A percentile compares a stretch with the other conserved stretches of the same genome.
Conservation (phyloP, 73 alveolate genomes). For the Halteria grandinella region DNA sequence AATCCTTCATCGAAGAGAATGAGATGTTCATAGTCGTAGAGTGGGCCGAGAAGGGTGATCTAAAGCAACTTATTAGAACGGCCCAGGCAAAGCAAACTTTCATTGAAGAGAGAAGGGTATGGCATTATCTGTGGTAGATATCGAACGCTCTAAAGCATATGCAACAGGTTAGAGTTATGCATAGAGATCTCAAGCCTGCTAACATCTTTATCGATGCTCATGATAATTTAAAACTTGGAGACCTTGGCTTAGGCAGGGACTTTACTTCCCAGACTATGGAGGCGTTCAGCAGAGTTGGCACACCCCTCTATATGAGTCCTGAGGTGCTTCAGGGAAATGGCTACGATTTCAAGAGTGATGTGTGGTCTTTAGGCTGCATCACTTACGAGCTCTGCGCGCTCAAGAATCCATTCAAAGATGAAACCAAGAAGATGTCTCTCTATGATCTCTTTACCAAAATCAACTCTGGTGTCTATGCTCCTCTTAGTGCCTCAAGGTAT, state of each 20-base stretch:
- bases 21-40: constrained; percentile 95
- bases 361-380: constrained; percentile 97
- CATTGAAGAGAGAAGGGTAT: constrained; percentile 52
- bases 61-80: constrained; percentile 84
- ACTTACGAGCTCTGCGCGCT: constrained; percentile 91
- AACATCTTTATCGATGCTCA: constrained; percentile 93
- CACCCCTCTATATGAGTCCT: constrained; percentile 98
- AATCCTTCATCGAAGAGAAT: constrained; percentile 91
- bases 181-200: constrained; percentile 98
- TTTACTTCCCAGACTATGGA: constrained; percentile 93
- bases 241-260: constrained; percentile 94
- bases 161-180: constrained; percentile 97
- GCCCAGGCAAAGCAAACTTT: constrained; percentile 35
- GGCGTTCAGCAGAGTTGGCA: constrained; percentile 96
- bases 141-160: constrained; percentile 94
- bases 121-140: constrained; percentile 76
- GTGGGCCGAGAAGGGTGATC: constrained; percentile 99
- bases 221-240: constrained; percentile 93
- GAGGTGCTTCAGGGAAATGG: constrained; percentile 97
- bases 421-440: constrained; percentile 88
- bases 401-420: constrained; percentile 88
- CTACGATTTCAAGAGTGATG: constrained; percentile 97
- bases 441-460: constrained; percentile 91
- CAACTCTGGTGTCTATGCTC: constrained; percentile 80
- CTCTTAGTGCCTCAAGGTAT: constrained; percentile 64